These are phyloP conservation scores for Esteya vermicola DNA, from an alignment of 2,329 filamentous ascomycete species.

Conservation along the genomic window DNA sequence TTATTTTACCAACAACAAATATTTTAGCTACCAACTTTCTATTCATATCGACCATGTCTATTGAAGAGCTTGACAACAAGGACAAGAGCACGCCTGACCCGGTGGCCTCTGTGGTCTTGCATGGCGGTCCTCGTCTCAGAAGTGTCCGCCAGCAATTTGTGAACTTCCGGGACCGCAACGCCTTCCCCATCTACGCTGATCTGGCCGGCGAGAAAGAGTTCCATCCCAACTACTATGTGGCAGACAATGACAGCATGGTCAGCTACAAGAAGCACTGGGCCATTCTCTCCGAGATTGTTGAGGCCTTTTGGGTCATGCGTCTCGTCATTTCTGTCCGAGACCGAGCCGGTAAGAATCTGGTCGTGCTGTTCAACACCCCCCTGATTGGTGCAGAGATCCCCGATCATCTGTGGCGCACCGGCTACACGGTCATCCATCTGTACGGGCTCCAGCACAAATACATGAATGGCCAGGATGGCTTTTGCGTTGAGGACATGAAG, in stretches of 20 bases:
- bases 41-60: no score
- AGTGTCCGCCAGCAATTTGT: background rate
- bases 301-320: background rate
- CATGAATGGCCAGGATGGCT: background rate
- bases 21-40: no score
- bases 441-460: background rate
- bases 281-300: constrained; percentile 1
- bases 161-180: background rate
- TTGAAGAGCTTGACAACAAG: no score
- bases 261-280: background rate
- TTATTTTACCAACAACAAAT: no score
- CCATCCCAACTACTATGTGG: background rate
- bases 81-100: no score
- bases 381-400: background rate
- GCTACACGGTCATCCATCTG: background rate
- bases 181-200: background rate
- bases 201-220: background rate
- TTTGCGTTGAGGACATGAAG: background rate
- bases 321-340: background rate
- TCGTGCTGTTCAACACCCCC: background rate
- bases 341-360: background rate
- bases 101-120: background rate
- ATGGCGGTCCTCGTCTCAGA: background rate
- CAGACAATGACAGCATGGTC: background rate
- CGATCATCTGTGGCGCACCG: background rate